A percentile compares a stretch with the other conserved stretches of the same genome.
Evolutionary conservation across 176 grass and related monocot genomes (phyloP).

Genomic region (Themeda triandra): DNA sequence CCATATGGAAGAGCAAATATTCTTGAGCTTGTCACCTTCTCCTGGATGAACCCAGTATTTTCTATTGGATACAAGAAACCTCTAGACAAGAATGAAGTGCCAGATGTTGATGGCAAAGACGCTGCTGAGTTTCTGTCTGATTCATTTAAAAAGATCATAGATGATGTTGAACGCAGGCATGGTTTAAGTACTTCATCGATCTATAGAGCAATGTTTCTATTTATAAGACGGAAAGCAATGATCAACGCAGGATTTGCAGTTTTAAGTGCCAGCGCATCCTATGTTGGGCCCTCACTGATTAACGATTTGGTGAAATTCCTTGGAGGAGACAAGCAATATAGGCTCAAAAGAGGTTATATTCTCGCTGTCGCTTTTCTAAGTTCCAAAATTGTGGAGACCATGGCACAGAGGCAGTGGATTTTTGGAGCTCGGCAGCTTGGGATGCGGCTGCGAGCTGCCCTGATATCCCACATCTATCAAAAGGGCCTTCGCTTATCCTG

Average conservation of each 20-base stretch:
- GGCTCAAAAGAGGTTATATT: constrained; percentile 68
- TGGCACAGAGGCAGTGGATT: constrained; percentile 82
- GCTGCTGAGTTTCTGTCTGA: constrained; percentile 53
- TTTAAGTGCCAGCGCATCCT: constrained; percentile 70
- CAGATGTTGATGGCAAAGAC: constrained; percentile 73
- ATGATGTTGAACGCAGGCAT: constrained; percentile 50
- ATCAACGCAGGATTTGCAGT: constrained; percentile 88
- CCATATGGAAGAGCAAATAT: constrained; percentile 65
- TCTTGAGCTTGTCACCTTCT: constrained; percentile 78
- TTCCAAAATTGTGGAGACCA: constrained; percentile 87
- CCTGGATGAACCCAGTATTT: constrained; percentile 93
- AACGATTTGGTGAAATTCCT: constrained; percentile 83
- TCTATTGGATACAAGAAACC: constrained; percentile 72
- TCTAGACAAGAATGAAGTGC: constrained; percentile 78
- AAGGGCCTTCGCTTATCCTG: constrained; percentile 83
- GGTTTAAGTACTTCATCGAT: constrained; percentile 64
- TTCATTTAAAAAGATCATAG: constrained; percentile 65
- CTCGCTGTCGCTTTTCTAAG: constrained; percentile 64
- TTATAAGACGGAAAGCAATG: constrained; percentile 68
- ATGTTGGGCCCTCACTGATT: constrained; percentile 91
- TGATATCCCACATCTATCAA: constrained; percentile 89
- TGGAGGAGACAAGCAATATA: constrained; percentile 64
- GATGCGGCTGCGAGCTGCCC: constrained; percentile 69
- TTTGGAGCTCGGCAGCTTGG: constrained; percentile 79
- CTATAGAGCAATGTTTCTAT: constrained; percentile 76